Base-by-base conservation (phyloP, 176 grass and related monocot species). In the Zoysia japonica region DNA sequence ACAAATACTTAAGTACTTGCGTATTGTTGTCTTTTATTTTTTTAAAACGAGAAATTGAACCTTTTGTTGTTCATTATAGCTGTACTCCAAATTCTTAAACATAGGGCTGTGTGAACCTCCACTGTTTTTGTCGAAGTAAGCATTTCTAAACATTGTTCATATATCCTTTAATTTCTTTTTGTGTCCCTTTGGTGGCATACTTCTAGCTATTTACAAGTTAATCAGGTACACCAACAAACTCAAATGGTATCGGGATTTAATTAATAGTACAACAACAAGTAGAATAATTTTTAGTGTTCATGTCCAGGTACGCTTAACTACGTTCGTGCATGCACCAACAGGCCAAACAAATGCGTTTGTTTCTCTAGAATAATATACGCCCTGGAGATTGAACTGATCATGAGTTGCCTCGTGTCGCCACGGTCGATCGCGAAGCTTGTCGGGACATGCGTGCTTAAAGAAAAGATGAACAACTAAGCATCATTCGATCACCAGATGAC, bases 321-420 rank as follows among this genome's bases (percentile, higher is more conserved):
- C 28, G 28, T 28, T 28, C 28, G 28, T 28, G 60, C 64, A 71
- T 56, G 73, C 20, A 78, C 36, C 39, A 41, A 40, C 71, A 47
- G 5, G 20, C 5, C 20, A 47, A 83, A 47, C 2, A 68, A 7
- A 67, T 75, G 48, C 39, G 42, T 6, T 35, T 28, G 28, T 28
- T 0, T 28, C 28, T 28, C 28, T 35, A 61, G 10, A 52, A 14
- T 14, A 52, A 12, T 52, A 49, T 57, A 19, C 9, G 7, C 20
- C 57, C 59, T 61, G 56, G 56, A 60, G 56, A 20, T 60, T 60
- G 28, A 28, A 28, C 28, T 28, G 28, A 28, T 28, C 28, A 28
- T 0, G 28, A 28, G 28, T 28, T 72, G 79, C 79, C 79, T 54
- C 85, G 74, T 82, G 85, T 82, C 85, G 11, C 71, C 67, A 36